Evolutionary conservation across 1,139 yeast species (phyloP).

Genomic region (Arxiozyma slooffiae): DNA sequence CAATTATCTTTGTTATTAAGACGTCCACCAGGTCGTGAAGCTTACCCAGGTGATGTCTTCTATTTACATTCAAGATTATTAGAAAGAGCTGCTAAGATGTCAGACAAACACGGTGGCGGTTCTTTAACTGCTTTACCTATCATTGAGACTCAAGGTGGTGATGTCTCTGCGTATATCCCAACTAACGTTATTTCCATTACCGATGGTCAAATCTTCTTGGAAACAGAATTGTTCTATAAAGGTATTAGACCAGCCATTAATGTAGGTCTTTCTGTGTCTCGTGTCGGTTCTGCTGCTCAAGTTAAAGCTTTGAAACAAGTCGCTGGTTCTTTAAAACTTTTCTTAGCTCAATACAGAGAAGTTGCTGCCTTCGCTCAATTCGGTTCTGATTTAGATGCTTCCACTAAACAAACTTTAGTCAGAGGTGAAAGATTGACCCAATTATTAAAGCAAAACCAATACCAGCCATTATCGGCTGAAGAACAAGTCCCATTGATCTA

Average conservation of each 20-base stretch:
- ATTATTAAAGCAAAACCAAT: conserved; percentile 96
- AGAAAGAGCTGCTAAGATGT: conserved; percentile 97
- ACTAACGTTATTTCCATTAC: conserved; percentile 95
- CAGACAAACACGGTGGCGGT: conserved; percentile 82
- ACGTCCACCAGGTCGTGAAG: conserved; percentile 97
- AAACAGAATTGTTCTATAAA: conserved; percentile 99
- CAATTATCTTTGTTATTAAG: conserved; percentile 95
- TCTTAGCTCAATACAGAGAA: conserved; percentile 99
- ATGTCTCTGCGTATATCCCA: conserved; percentile 96
- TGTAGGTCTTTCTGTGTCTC: conserved; percentile 99
- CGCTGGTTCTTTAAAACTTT: conserved; percentile 99
- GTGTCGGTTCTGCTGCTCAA: conserved; percentile 99
- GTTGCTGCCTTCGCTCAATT: conserved; percentile 99
- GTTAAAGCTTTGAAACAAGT: conserved; percentile 99
- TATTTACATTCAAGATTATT: conserved; percentile 92
- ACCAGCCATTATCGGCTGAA: conserved; percentile 94
- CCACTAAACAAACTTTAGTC: conserved; percentile 96
- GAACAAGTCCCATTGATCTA: conserved; percentile 97
- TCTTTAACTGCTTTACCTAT: conserved; percentile 93
- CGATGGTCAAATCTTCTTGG: conserved; percentile 97
- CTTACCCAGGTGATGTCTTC: conserved; percentile 96
- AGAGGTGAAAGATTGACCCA: conserved; percentile 99
- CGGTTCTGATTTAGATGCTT: conserved; percentile 99
- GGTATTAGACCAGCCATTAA: conserved; percentile 99
- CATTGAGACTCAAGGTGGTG: conserved; percentile 99